Evolutionary conservation across 1,139 yeast species (phyloP).

Genomic region (Magnusiomyces clavatus): DNA sequence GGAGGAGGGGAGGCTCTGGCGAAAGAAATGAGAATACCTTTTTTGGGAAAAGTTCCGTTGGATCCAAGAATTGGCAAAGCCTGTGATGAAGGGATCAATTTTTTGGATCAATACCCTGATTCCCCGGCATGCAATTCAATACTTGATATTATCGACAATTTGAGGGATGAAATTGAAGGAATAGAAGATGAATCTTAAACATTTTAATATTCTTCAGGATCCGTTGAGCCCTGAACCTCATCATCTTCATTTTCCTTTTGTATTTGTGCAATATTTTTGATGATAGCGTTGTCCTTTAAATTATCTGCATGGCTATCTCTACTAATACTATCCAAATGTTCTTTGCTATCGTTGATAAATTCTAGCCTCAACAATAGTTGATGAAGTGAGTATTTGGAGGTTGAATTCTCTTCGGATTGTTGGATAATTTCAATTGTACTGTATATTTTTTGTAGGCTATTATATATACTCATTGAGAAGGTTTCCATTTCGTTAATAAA

Average conservation of each 20-base stretch:
- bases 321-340: no score
- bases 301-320: no score
- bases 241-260: no score
- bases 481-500: neutral
- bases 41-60: slow-evolving; percentile 85
- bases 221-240: no score
- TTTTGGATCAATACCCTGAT: slow-evolving; percentile 71
- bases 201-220: no score
- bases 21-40: slow-evolving; percentile 65
- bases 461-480: neutral
- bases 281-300: no score
- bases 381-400: slow-evolving; percentile 5
- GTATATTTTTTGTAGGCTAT: neutral
- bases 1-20: slow-evolving; percentile 92
- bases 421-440: neutral
- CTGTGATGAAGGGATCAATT: slow-evolving; percentile 85
- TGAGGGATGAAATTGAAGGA: slow-evolving; percentile 18
- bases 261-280: no score
- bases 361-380: slow-evolving; percentile 8
- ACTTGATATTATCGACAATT: slow-evolving; percentile 64
- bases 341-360: slow-evolving; percentile 4
- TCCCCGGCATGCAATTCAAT: slow-evolving; percentile 91
- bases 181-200: neutral
- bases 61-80: slow-evolving; percentile 91
- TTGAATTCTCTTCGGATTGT: slow-evolving; percentile 3